phyloP scores from a whole-genome alignment of 2,329 filamentous ascomycete species.

The Bisporella sp. region DNA sequence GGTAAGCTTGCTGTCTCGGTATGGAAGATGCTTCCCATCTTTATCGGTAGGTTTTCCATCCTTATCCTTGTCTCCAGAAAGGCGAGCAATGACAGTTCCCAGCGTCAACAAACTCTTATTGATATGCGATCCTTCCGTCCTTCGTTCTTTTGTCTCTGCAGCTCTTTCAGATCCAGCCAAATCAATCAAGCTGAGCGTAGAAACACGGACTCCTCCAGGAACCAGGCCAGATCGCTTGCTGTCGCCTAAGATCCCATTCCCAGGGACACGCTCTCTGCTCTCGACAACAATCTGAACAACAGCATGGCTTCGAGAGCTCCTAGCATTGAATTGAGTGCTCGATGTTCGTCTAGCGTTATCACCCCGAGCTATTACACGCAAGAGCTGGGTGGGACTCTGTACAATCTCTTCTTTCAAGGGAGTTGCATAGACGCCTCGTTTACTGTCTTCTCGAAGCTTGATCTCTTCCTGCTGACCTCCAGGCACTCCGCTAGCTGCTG shows the following conservation, averaged over 20 bases:
- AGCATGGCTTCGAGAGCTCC: conserved; percentile 95
- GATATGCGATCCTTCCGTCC: conserved; percentile 93
- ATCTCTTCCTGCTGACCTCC: conserved; percentile 76
- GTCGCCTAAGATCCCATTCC: conserved; percentile 38
- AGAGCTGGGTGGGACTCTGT: conserved; percentile 89
- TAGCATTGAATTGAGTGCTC: conserved; percentile 93
- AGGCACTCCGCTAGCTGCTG: conserved; percentile 46
- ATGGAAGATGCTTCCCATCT: conserved; percentile 87
- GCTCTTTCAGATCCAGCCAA: conserved; percentile 93
- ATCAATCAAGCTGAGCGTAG: conserved; percentile 91
- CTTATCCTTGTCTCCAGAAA: conserved; percentile 88
- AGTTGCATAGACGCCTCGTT: conserved; percentile 91
- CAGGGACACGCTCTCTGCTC: conserved; percentile 76
- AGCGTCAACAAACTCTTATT: conserved; percentile 96
- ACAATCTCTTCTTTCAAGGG: conserved; percentile 98
- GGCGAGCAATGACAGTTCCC: conserved; percentile 85
- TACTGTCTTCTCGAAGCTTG: conserved; percentile 92
- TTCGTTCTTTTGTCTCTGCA: conserved; percentile 87
- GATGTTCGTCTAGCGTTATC: conserved; percentile 85
- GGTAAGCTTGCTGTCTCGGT: conserved; percentile 95
- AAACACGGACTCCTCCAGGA: conserved; percentile 89
- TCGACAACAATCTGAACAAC: conserved; percentile 99
- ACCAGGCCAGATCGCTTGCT: conserved; percentile 62
- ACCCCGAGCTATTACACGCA: conserved; percentile 90
- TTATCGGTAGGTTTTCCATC: conserved; percentile 66